Evolutionary conservation across 2,329 filamentous ascomycete species (phyloP).

Genomic region (Trichoderma oligosporum): DNA sequence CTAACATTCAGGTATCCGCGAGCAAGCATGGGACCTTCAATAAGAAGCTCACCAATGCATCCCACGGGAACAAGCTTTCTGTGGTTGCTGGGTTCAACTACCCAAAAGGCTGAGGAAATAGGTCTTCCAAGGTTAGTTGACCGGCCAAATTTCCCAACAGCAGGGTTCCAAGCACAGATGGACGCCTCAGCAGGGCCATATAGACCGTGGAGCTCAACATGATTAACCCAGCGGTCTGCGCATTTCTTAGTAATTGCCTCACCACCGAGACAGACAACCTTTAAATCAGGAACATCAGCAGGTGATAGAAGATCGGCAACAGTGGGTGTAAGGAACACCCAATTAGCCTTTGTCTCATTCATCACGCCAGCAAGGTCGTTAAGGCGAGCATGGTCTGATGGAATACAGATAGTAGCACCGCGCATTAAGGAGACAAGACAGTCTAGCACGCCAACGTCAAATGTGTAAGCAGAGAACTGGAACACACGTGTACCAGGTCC

Average conservation of each 20-base stretch:
- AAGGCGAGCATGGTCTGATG: conserved; percentile 21
- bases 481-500: conserved; percentile 19
- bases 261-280: conserved; percentile 17
- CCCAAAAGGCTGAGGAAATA: conserved; percentile 21
- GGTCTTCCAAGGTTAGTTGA: conserved; percentile 20
- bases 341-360: conserved; percentile 12
- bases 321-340: conserved; percentile 22
- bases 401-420: conserved; percentile 24
- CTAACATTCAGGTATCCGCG: conserved; percentile 21
- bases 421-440: conserved; percentile 21
- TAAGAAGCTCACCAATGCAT: conserved; percentile 24
- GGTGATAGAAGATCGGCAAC: conserved; percentile 21
- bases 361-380: conserved; percentile 22
- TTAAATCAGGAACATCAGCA: conserved; percentile 6
- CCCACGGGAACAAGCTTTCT: conserved; percentile 22
- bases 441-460: conserved; percentile 23
- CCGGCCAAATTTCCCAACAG: not conserved
- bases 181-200: conserved; percentile 19
- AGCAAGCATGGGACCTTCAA: conserved; percentile 25
- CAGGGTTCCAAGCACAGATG: conserved; percentile 13
- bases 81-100: conserved; percentile 21
- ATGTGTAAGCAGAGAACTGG: conserved; percentile 24
- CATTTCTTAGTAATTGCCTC: conserved; percentile 17
- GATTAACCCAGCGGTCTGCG: conserved; percentile 6
- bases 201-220: conserved; percentile 2